Base-by-base conservation (phyloP, 495 filamentous ascomycete genomes). In the Tricharina praecox region DNA sequence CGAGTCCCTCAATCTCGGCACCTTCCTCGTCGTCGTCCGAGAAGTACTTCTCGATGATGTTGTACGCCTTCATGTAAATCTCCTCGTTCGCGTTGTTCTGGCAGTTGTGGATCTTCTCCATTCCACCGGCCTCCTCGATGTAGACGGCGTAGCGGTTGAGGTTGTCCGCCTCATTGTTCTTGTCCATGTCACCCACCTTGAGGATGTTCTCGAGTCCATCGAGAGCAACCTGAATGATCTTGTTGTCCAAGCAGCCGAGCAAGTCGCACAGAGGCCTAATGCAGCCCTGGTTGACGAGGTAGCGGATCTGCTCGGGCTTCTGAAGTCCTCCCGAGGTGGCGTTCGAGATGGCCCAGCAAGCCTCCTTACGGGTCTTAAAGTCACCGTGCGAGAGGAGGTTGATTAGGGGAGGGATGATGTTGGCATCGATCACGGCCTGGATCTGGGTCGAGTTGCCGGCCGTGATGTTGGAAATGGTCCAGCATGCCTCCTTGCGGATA, bases 41-140 rank as follows among this genome's bases (percentile, higher is more conserved):
- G 74, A 99, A 99, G 73, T 99, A 96, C 70, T 94, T 95, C 75
- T 96, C 92, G 59, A 99, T 99, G 67, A 99, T 96, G 71, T 90
- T 95, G 72, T 94, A 99, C 0, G 92, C 93, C 77, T 99, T 99
- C 90, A 99, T 95, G 73, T 99, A 99, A 56, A 99, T 99, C 68
- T 99, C 92, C 68, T 96, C 92, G 68, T 99, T 99, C 68, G 92
- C 88, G 56, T 99, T 99, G 67, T 88, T 94, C 71, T 99, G 92
- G 76, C 90, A 94, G 55, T 95, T 87, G 66, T 99, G 92, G 59
- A 99, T 95, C 78, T 95, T 96, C 70, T 95, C 87, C 92, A 99
- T 99, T 53, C 92, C 92, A 53, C 84, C 85, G 49, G 86, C 90
- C 63, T 99, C 92, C 68, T 99, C 92, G 55, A 99, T 99, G 69